Percentiles rank a stretch among this genome's conserved stretches.
phyloP scores from a whole-genome alignment of 768 basidiomycete species.

The Lentinula sp. region DNA sequence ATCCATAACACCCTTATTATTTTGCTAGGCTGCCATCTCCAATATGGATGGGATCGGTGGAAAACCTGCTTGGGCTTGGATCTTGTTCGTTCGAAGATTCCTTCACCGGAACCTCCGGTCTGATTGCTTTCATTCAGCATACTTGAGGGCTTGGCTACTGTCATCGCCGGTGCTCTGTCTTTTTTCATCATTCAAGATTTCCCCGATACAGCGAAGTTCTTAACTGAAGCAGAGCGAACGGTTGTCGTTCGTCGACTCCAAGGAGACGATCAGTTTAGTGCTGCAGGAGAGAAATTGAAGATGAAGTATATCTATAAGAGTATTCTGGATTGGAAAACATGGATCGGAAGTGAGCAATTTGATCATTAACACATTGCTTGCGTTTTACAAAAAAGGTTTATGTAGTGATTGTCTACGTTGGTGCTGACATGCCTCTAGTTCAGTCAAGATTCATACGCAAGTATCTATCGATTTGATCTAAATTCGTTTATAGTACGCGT shows the following conservation, averaged over 20 bases:
- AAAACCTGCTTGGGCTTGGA: slow-evolving; percentile 58
- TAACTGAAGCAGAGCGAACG: slow-evolving; percentile 65
- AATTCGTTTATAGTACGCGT: slow-evolving; percentile 45
- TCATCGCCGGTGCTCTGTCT: slow-evolving; percentile 57
- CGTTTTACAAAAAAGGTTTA: not conserved
- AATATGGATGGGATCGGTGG: slow-evolving; percentile 69
- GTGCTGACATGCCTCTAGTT: slow-evolving; percentile 52
- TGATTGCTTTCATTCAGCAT: slow-evolving; percentile 24
- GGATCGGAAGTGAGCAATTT: slow-evolving; percentile 38
- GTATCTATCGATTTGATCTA: not conserved
- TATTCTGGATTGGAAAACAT: slow-evolving; percentile 71
- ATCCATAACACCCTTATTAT: not conserved
- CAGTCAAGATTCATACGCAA: not conserved
- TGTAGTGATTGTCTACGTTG: slow-evolving; percentile 51
- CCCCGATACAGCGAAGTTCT: slow-evolving; percentile 75
- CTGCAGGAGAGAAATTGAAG: slow-evolving; percentile 58
- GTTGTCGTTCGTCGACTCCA: slow-evolving; percentile 63
- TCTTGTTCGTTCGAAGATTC: slow-evolving; percentile 41
- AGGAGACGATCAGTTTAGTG: slow-evolving; percentile 63
- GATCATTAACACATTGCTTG: not conserved
- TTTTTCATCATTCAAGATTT: slow-evolving; percentile 83
- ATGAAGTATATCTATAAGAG: slow-evolving; percentile 55
- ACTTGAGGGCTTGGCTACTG: slow-evolving; percentile 61
- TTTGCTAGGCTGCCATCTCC: slow-evolving; percentile 49
- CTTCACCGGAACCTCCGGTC: not conserved